Evolutionary conservation across 2,329 filamentous ascomycete genomes (phyloP).

Genomic region (Colletotrichum liriopes): DNA sequence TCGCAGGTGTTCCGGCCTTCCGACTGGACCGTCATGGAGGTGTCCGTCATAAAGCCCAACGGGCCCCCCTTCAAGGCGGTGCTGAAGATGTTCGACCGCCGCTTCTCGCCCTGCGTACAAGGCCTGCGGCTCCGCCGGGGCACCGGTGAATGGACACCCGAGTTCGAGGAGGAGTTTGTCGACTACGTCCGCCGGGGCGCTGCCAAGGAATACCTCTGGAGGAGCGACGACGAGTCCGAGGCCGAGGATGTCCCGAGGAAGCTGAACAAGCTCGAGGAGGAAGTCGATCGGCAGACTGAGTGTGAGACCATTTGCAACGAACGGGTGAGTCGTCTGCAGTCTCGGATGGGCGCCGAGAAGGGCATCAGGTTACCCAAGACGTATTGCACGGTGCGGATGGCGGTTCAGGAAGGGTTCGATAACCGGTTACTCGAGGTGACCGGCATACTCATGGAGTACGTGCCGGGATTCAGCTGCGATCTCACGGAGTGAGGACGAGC

Average conservation of each 20-base stretch:
- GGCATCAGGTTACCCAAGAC: constrained; percentile 8
- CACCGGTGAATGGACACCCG: constrained; percentile 27
- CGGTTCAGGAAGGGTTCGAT: neutral
- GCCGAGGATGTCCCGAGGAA: neutral
- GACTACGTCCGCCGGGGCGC: constrained; percentile 24
- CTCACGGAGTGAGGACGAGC: neutral
- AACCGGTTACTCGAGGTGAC: constrained; percentile 16
- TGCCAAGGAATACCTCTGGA: constrained; percentile 28
- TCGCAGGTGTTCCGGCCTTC: constrained; percentile 30
- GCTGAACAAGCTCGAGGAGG: constrained; percentile 23
- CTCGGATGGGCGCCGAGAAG: constrained; percentile 9
- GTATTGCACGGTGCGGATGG: constrained; percentile 18
- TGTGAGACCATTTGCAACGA: constrained; percentile 18
- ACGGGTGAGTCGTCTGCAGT: neutral
- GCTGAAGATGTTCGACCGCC: constrained; percentile 34
- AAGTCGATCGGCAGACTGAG: constrained; percentile 27
- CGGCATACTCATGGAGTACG: constrained; percentile 25
- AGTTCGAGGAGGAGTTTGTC: constrained; percentile 31
- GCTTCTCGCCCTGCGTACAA: constrained; percentile 31
- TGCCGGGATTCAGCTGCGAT: constrained; percentile 22
- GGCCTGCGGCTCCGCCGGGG: constrained; percentile 7
- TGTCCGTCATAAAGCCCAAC: constrained; percentile 13
- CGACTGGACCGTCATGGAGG: constrained; percentile 33
- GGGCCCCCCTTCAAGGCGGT: constrained; percentile 20
- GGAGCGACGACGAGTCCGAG: constrained; percentile 2